Evolutionary conservation across 257 asterid genomes (phyloP).

Genomic region (Verbena officinalis): DNA sequence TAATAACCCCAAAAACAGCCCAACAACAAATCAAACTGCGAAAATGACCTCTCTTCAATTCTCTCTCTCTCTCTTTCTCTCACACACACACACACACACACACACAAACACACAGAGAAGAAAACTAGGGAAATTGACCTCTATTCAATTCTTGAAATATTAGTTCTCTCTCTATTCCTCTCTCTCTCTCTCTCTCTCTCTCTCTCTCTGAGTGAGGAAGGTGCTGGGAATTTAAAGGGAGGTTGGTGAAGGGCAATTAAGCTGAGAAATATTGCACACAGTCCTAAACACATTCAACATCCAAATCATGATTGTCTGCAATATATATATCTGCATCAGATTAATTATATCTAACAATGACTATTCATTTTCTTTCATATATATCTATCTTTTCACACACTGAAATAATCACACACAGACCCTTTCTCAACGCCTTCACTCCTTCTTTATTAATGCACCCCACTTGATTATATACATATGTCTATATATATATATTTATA

Average conservation of each 20-base stretch:
- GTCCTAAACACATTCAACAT: slow-evolving; percentile 39
- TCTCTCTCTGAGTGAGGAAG: not conserved
- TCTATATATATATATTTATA: slow-evolving; percentile 13
- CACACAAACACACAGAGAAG: not conserved
- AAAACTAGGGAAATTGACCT: not conserved
- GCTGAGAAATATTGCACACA: slow-evolving; percentile 37
- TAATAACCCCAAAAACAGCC: slow-evolving; percentile 44
- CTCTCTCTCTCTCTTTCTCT: slow-evolving; percentile 31
- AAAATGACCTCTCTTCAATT: slow-evolving; percentile 56
- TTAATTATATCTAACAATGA: slow-evolving; percentile 36
- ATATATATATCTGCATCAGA: not conserved
- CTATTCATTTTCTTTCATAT: slow-evolving; percentile 11
- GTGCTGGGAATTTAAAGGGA: slow-evolving; percentile 31
- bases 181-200: too few relatives aligned
- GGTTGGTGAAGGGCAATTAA: slow-evolving; percentile 54
- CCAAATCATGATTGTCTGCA: slow-evolving; percentile 57
- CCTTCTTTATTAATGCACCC: slow-evolving; percentile 40
- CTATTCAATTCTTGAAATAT: too few relatives aligned
- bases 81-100: slow-evolving; percentile 13
- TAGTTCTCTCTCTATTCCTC: too few relatives aligned
- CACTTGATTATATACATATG: slow-evolving; percentile 33
- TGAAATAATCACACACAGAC: slow-evolving; percentile 13
- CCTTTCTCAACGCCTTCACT: slow-evolving; percentile 12
- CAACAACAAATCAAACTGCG: slow-evolving; percentile 41
- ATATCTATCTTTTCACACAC: slow-evolving; percentile 2